Evolutionary conservation across 306 rosid species (phyloP).

Genomic region (Urtica urens): DNA sequence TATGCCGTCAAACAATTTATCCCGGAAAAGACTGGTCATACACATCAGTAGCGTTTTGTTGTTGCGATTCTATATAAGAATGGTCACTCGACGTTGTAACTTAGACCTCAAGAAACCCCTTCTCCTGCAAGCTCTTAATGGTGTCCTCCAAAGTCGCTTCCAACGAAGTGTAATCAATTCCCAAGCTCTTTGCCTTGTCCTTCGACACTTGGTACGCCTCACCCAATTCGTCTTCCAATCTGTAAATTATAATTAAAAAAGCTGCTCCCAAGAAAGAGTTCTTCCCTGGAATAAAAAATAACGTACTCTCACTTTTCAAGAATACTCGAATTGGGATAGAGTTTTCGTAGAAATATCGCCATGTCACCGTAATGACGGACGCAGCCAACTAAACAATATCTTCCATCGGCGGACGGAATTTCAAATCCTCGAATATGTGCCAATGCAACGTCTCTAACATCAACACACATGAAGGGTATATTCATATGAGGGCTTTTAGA

Average conservation of each 20-base stretch:
- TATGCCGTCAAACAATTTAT: no score
- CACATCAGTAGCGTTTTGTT: no score
- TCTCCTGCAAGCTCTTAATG: constrained; percentile 1
- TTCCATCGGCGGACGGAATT: constrained; percentile 45
- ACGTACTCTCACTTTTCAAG: constrained; percentile 44
- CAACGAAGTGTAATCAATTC: not conserved
- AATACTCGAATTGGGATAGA: constrained; percentile 38
- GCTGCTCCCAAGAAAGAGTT: no score
- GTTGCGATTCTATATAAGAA: no score
- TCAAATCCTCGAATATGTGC: constrained; percentile 64
- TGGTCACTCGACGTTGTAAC: no score
- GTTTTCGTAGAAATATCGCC: constrained; percentile 19
- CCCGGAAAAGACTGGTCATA: no score
- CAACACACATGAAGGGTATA: no score
- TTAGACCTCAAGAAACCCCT: not conserved
- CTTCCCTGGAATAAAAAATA: no score
- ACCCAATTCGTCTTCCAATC: constrained; percentile 13
- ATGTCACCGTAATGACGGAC: constrained; percentile 31
- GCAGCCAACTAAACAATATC: constrained; percentile 37
- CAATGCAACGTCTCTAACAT: constrained; percentile 54
- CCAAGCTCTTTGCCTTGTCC: not conserved
- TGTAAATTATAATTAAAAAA: no score
- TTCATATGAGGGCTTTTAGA: no score
- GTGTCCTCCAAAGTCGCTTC: constrained; percentile 1
- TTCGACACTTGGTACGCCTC: constrained; percentile 18